Evolutionary conservation across 2,329 filamentous ascomycete species (phyloP).

Genomic region (Coniella lustricola): DNA sequence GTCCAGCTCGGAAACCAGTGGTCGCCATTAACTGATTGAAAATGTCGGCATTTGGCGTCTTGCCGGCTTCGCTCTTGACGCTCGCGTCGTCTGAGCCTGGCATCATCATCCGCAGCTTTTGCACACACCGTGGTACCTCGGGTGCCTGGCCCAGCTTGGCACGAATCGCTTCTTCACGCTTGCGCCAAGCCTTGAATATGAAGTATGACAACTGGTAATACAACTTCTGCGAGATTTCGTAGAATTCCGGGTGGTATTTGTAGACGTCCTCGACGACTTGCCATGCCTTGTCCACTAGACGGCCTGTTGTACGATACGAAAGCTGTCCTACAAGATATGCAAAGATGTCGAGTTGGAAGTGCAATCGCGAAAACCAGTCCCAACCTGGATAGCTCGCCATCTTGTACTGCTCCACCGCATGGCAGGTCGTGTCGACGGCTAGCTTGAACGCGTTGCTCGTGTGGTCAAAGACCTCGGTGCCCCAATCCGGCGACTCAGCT

Average conservation of each 20-base stretch:
- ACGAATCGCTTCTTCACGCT: constrained; percentile 36
- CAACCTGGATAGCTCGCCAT: constrained; percentile 39
- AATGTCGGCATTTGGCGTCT: constrained; percentile 13
- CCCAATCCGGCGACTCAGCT: constrained; percentile 40
- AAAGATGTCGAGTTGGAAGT: constrained; percentile 52
- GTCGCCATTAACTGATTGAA: background rate
- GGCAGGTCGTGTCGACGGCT: constrained; percentile 41
- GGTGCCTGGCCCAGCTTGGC: constrained; percentile 28
- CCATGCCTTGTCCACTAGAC: constrained; percentile 49
- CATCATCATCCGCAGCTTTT: constrained; percentile 35
- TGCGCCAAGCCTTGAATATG: constrained; percentile 45
- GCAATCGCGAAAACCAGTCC: constrained; percentile 46
- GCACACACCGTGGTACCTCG: constrained; percentile 39
- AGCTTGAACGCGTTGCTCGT: constrained; percentile 52
- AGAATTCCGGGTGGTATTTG: constrained; percentile 42
- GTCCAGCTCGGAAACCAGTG: background rate
- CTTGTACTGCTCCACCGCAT: constrained; percentile 38
- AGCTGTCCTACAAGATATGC: constrained; percentile 49
- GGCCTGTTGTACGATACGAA: constrained; percentile 39
- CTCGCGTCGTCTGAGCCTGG: constrained; percentile 28
- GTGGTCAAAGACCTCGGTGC: constrained; percentile 39
- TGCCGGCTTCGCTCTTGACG: constrained; percentile 22
- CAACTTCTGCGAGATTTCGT: constrained; percentile 37
- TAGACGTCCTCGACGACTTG: constrained; percentile 39
- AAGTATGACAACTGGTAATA: constrained; percentile 39